These are phyloP conservation scores for Backusella macrospora DNA, from an alignment of 192 early-diverging fungal genomes.

Conservation along the genomic window DNA sequence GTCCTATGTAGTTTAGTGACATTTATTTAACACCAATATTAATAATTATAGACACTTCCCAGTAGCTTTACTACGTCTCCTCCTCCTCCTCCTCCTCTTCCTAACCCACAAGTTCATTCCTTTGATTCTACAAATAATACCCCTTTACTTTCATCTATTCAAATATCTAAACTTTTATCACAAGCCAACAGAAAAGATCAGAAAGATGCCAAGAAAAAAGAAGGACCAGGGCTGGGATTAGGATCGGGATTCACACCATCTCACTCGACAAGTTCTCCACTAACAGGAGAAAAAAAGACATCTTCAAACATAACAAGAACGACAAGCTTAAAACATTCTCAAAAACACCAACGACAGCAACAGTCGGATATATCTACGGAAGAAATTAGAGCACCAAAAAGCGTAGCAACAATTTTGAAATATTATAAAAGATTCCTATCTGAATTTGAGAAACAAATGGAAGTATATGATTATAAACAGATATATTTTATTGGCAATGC, in stretches of 20 bases:
- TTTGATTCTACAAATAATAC: neutral
- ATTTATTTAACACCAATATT: neutral
- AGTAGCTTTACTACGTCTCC: slow-evolving; percentile 31
- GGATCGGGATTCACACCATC: slow-evolving; percentile 3
- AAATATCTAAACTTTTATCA: neutral
- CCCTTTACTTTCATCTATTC: neutral
- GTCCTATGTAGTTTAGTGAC: neutral
- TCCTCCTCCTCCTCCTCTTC: slow-evolving; percentile 26
- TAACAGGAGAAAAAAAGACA: neutral
- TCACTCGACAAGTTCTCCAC: neutral
- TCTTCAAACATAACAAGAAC: neutral
- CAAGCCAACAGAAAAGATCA: slow-evolving; percentile 4
- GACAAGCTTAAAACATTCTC: neutral
- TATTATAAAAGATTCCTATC: slow-evolving; percentile 73
- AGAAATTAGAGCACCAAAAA: slow-evolving; percentile 36
- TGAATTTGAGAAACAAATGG: slow-evolving; percentile 76
- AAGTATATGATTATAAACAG: slow-evolving; percentile 77
- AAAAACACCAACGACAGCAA: neutral
- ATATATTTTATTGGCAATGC: slow-evolving; percentile 88
- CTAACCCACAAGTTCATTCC: slow-evolving; percentile 21
- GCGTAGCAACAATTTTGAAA: slow-evolving; percentile 61
- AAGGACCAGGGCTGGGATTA: neutral
- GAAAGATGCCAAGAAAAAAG: neutral
- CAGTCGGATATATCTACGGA: neutral
- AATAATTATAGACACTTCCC: slow-evolving; percentile 29